A percentile compares a stretch with the other conserved stretches of the same genome.
phyloP scores from a whole-genome alignment of 2,329 filamentous ascomycete genomes.

The Elsinoe fawcettii region DNA sequence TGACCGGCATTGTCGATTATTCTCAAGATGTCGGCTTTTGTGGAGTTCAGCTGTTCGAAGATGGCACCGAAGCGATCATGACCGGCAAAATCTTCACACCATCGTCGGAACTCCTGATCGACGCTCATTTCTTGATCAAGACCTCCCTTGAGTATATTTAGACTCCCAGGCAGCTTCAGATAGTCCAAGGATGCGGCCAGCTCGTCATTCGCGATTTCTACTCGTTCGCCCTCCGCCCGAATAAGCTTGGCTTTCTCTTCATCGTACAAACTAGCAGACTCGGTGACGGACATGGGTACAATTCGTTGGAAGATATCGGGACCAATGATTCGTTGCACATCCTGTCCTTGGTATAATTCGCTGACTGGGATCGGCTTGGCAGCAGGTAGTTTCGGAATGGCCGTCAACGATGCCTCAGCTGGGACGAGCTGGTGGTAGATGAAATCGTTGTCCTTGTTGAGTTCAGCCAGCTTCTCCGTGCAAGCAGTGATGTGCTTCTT shows the following conservation, averaged over 20 bases:
- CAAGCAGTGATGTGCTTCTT: constrained; percentile 75
- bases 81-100: constrained; percentile 87
- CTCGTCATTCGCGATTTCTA: constrained; percentile 86
- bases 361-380: constrained; percentile 96
- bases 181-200: constrained; percentile 96
- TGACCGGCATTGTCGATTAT: constrained; percentile 74
- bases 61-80: constrained; percentile 71
- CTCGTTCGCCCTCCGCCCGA: constrained; percentile 84
- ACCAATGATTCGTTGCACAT: constrained; percentile 93
- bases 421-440: constrained; percentile 95
- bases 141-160: constrained; percentile 87
- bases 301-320: constrained; percentile 97
- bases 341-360: constrained; percentile 92
- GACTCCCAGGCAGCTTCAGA: constrained; percentile 75
- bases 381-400: constrained; percentile 83
- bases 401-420: constrained; percentile 69
- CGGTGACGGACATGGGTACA: constrained; percentile 89
- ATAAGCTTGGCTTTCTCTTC: constrained; percentile 97
- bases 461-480: constrained; percentile 68
- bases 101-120: constrained; percentile 84
- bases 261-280: constrained; percentile 93
- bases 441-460: constrained; percentile 91
- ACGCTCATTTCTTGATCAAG: constrained; percentile 82
- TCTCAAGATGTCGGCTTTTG: constrained; percentile 66
- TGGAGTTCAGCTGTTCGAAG: constrained; percentile 68